A percentile compares a stretch with the other conserved stretches of the same genome.
These are phyloP conservation scores for Fusarium anguioides DNA, from an alignment of 2,329 filamentous ascomycete species.

Conservation along the genomic window DNA sequence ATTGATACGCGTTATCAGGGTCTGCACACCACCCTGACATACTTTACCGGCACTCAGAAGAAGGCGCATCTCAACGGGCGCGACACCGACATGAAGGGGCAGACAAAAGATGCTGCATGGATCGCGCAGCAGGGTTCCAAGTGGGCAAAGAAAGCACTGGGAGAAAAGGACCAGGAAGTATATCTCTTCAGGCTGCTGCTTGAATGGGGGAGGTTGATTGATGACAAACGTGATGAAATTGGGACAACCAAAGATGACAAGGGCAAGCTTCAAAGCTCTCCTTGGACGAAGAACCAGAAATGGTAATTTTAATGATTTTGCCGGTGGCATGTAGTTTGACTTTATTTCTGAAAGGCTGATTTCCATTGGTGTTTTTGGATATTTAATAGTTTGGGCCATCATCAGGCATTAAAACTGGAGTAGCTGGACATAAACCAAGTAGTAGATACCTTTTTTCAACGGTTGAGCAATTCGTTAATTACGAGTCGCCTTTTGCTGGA, in stretches of 20 bases:
- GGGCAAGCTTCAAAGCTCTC: slow-evolving; percentile 46
- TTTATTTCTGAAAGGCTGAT: neutral
- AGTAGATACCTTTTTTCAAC: neutral
- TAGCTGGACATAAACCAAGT: neutral
- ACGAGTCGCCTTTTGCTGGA: neutral
- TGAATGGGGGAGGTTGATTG: slow-evolving; percentile 78
- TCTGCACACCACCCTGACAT: slow-evolving; percentile 78
- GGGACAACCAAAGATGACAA: slow-evolving; percentile 49
- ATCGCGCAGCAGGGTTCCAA: slow-evolving; percentile 73
- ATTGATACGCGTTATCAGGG: slow-evolving; percentile 78
- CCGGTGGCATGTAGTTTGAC: neutral
- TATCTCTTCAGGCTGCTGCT: slow-evolving; percentile 82
- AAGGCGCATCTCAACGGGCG: slow-evolving; percentile 57
- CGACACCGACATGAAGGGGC: slow-evolving; percentile 59
- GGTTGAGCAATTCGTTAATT: neutral
- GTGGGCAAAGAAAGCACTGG: slow-evolving; percentile 72
- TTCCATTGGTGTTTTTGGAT: neutral
- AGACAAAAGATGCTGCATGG: slow-evolving; percentile 65
- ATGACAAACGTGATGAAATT: slow-evolving; percentile 66
- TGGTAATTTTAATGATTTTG: slow-evolving; percentile 32
- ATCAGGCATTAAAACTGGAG: neutral
- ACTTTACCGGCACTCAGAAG: slow-evolving; percentile 72
- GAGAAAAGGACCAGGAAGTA: slow-evolving; percentile 81
- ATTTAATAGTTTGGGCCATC: neutral
- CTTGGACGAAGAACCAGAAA: slow-evolving; percentile 45